Evolutionary conservation across 345 rosid genomes (phyloP).

Genomic region (Anastatica hierochuntica): DNA sequence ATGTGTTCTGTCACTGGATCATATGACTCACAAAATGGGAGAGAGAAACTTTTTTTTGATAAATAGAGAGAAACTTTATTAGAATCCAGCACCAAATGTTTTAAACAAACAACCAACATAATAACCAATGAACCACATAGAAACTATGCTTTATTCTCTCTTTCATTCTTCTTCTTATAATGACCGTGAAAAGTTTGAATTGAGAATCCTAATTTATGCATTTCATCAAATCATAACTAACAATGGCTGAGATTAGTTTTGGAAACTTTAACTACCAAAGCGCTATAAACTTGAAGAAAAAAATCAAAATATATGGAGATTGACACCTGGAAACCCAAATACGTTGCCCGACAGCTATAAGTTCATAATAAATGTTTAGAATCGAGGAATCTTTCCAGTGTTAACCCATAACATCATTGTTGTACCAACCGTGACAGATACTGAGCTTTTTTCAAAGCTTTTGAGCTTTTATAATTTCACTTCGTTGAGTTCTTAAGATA

Average conservation of each 20-base stretch:
- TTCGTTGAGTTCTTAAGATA: background rate
- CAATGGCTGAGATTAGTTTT: too few relatives aligned
- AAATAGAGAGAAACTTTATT: conserved; percentile 1
- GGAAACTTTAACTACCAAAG: conserved; percentile 7
- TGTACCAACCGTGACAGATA: too few relatives aligned
- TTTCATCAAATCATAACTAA: too few relatives aligned
- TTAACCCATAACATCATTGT: conserved; percentile 33
- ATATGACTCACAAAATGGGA: too few relatives aligned
- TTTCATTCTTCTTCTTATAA: too few relatives aligned
- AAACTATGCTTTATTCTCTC: too few relatives aligned
- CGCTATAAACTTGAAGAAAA: too few relatives aligned
- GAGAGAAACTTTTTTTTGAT: too few relatives aligned
- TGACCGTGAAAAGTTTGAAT: too few relatives aligned
- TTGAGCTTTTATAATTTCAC: background rate
- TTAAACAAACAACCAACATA: background rate
- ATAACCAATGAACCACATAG: conserved; percentile 19
- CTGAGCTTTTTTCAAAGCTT: background rate
- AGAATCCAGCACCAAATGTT: background rate
- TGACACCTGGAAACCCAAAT: conserved; percentile 99
- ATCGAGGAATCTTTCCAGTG: conserved; percentile 72
- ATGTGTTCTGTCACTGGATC: too few relatives aligned
- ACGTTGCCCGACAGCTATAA: conserved; percentile 61
- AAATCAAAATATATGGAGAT: too few relatives aligned
- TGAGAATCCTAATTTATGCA: too few relatives aligned
- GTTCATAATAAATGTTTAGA: conserved; percentile 69